Evolutionary conservation across 1,284 basidiomycete species (phyloP).

Genomic region (Ceratobasidium sp.): DNA sequence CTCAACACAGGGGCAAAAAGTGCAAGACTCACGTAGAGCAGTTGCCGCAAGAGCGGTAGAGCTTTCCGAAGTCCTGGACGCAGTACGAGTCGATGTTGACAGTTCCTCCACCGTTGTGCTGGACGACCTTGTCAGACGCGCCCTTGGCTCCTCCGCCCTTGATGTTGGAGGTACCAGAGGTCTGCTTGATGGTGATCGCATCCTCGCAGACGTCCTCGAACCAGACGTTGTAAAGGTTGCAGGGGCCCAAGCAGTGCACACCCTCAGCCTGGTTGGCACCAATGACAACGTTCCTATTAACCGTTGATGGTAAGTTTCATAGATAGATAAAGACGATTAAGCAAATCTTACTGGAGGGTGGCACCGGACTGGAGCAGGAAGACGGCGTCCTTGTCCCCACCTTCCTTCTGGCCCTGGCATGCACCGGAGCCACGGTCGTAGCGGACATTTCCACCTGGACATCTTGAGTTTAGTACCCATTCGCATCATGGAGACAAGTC

Average conservation of each 20-base stretch:
- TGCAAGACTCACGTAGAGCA: slow-evolving; percentile 35
- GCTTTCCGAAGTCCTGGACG: slow-evolving; percentile 40
- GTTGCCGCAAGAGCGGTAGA: slow-evolving; percentile 50
- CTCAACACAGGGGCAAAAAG: neutral
- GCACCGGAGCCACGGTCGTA: slow-evolving; percentile 44
- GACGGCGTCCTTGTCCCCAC: slow-evolving; percentile 45
- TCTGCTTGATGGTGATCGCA: slow-evolving; percentile 50
- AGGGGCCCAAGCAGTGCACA: slow-evolving; percentile 62
- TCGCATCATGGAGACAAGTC: neutral
- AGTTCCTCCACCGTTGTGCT: slow-evolving; percentile 47
- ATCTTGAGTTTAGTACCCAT: neutral
- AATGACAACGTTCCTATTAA: slow-evolving; percentile 58
- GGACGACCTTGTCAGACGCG: slow-evolving; percentile 46
- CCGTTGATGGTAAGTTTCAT: neutral
- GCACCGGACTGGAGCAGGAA: slow-evolving; percentile 57
- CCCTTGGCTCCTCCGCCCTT: slow-evolving; percentile 43
- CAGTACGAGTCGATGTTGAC: slow-evolving; percentile 38
- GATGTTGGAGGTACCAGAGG: slow-evolving; percentile 44
- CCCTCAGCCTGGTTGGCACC: slow-evolving; percentile 62
- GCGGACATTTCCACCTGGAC: slow-evolving; percentile 39
- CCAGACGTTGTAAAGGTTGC: slow-evolving; percentile 57
- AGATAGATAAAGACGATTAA: neutral
- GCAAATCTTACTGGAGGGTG: slow-evolving; percentile 52
- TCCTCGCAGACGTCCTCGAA: slow-evolving; percentile 49
- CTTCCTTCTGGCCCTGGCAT: slow-evolving; percentile 44